Conservation (phyloP, 495 filamentous ascomycete species). For the Paragyromitra xinjiangensis region DNA sequence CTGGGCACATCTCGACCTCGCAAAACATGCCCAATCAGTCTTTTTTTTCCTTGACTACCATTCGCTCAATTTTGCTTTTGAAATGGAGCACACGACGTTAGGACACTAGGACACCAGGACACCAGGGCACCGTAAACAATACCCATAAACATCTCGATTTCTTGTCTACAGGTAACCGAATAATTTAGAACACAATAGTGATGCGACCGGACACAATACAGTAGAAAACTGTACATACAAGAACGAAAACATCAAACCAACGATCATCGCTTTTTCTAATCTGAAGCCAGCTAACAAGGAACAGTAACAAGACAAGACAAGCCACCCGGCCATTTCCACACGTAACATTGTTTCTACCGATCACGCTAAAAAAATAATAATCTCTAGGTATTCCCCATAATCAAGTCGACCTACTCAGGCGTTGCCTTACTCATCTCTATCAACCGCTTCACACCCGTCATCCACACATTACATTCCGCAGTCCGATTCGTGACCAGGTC, state of each 20-base stretch:
- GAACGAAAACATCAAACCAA: slow-evolving; percentile 20
- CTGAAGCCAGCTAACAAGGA: slow-evolving; percentile 30
- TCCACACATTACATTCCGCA: slow-evolving; percentile 91
- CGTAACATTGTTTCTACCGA: slow-evolving; percentile 43
- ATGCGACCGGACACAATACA: not conserved
- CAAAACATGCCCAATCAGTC: too few species aligned
- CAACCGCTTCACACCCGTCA: slow-evolving; percentile 92
- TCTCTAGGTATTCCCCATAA: slow-evolving; percentile 28
- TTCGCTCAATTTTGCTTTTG: slow-evolving; percentile 15
- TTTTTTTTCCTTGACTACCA: slow-evolving; percentile 42
- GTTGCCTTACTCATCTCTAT: slow-evolving; percentile 91
- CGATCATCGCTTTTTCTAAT: slow-evolving; percentile 28
- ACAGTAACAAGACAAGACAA: not conserved
- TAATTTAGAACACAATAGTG: not conserved
- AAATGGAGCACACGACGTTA: slow-evolving; percentile 38
- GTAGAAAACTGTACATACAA: slow-evolving; percentile 17
- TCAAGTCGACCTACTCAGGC: slow-evolving; percentile 33
- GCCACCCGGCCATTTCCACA: slow-evolving; percentile 22
- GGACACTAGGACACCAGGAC: slow-evolving; percentile 27
- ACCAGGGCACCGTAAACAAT: not conserved
- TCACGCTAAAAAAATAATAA: slow-evolving; percentile 35
- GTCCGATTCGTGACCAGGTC: slow-evolving; percentile 83
- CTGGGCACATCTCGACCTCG: too few species aligned
- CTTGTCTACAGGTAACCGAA: slow-evolving; percentile 24
- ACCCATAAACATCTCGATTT: not conserved